Conservation (phyloP, 176 grass and related monocot genomes). For the Zea luxurians region DNA sequence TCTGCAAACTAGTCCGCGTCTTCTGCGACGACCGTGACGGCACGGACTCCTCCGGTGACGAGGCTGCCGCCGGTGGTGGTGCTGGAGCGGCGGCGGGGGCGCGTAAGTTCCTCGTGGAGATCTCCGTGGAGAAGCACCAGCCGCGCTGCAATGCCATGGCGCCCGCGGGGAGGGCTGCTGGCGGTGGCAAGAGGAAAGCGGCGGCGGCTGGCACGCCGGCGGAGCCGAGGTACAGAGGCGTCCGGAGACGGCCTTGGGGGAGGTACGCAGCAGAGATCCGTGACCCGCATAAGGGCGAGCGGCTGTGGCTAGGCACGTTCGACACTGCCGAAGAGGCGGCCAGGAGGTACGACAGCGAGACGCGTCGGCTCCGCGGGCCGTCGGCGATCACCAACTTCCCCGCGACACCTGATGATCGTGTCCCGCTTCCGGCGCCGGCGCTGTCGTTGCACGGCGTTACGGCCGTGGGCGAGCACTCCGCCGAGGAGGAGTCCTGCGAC, state of each 20-base stretch:
- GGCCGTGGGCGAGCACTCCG: background rate
- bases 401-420: background rate
- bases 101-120: slow-evolving; percentile 39
- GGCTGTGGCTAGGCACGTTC: slow-evolving; percentile 86
- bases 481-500: slow-evolving; percentile 60
- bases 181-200: background rate
- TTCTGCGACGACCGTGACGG: slow-evolving; percentile 43
- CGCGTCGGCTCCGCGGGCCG: slow-evolving; percentile 62
- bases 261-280: slow-evolving; percentile 68
- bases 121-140: slow-evolving; percentile 31
- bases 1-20: slow-evolving; percentile 13
- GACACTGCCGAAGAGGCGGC: slow-evolving; percentile 85
- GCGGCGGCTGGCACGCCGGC: background rate
- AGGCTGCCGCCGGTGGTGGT: background rate
- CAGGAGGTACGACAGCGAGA: slow-evolving; percentile 58
- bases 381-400: slow-evolving; percentile 76
- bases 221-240: slow-evolving; percentile 42
- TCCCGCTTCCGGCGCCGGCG: background rate
- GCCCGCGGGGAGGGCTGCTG: no score
- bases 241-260: slow-evolving; percentile 49
- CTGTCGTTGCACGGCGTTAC: background rate
- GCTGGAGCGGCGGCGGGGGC: background rate
- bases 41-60: slow-evolving; percentile 54
- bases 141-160: no score
- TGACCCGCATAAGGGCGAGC: slow-evolving; percentile 38